These are phyloP conservation scores for Fusarium sp. DNA, from an alignment of 2,329 filamentous ascomycete species.

Conservation along the genomic window DNA sequence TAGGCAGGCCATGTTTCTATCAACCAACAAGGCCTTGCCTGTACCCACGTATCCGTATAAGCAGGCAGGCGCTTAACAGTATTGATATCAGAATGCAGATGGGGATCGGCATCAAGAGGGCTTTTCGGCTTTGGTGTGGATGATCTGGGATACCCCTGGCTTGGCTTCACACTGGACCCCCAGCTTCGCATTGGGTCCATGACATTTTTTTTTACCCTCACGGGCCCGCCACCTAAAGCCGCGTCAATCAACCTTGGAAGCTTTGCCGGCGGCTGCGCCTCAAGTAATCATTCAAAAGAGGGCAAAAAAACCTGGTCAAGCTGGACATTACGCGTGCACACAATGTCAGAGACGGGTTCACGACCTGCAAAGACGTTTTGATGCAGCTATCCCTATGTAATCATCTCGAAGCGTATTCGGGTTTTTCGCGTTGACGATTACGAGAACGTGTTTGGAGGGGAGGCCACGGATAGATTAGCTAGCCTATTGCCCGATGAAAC, in stretches of 20 bases:
- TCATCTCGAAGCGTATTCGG: conserved; percentile 25
- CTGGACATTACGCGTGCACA: conserved; percentile 10
- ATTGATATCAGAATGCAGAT: conserved; percentile 7
- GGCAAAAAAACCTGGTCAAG: conserved; percentile 1
- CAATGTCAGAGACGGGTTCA: background rate
- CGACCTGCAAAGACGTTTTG: background rate
- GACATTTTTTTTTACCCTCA: background rate
- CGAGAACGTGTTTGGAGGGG: conserved; percentile 8
- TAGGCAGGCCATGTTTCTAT: background rate
- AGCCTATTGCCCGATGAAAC: background rate
- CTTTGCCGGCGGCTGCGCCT: conserved; percentile 15
- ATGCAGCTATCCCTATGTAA: background rate
- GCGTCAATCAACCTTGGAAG: conserved; percentile 3
- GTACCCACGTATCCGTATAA: background rate
- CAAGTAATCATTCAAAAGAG: background rate
- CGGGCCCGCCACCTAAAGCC: conserved; percentile 23
- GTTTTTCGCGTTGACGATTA: conserved; percentile 32
- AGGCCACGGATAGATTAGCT: background rate
- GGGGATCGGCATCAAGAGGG: conserved; percentile 26
- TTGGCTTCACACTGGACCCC: background rate
- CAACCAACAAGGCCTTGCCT: background rate
- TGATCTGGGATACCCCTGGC: conserved; percentile 24
- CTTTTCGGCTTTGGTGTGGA: conserved; percentile 34
- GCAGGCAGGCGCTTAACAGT: background rate
- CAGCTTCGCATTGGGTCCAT: background rate